phyloP scores from a whole-genome alignment of 1,139 yeast species.

The Debaryomycetaceae sp. region DNA sequence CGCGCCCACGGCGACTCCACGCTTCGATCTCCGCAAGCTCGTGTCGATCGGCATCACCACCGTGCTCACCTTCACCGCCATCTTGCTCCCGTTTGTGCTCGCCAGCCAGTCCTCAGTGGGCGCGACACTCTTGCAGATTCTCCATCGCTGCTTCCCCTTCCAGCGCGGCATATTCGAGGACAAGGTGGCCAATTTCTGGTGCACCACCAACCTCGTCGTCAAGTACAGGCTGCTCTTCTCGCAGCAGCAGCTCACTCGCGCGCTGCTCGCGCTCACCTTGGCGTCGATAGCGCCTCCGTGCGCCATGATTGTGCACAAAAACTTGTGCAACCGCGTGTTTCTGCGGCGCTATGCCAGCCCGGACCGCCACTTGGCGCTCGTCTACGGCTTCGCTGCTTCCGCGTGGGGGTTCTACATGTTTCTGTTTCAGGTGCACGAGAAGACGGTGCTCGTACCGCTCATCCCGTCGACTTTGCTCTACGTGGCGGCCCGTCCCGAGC shows the following conservation, averaged over 20 bases:
- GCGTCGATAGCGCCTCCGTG: conserved; percentile 66
- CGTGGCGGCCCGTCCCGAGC: too few relatives aligned
- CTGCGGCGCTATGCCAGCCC: conserved; percentile 3
- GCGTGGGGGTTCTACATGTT: conserved; percentile 87
- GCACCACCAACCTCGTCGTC: conserved; percentile 73
- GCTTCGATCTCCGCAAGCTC: conserved; percentile 45
- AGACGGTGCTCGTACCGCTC: conserved; percentile 77
- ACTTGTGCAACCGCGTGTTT: conserved; percentile 35
- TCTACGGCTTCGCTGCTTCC: conserved; percentile 76
- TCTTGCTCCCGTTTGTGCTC: conserved; percentile 61
- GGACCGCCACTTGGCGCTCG: conserved; percentile 14
- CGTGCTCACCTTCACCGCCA: conserved; percentile 43
- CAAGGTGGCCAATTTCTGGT: conserved; percentile 97
- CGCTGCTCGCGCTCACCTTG: conserved; percentile 64
- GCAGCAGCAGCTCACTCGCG: conserved; percentile 52
- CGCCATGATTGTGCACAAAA: conserved; percentile 46
- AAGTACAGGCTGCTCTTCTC: conserved; percentile 62
- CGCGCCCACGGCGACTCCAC: conserved; percentile 12
- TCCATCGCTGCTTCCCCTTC: conserved; percentile 83
- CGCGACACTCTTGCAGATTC: conserved; percentile 26
- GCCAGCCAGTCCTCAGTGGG: conserved; percentile 16
- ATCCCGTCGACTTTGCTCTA: conserved; percentile 74
- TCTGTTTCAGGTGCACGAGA: conserved; percentile 95
- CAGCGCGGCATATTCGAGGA: conserved; percentile 95
- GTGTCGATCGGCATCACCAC: conserved; percentile 63